These are phyloP conservation scores for Arabidopsis thaliana DNA, from an alignment of 345 rosid genomes.

Conservation along the genomic window DNA sequence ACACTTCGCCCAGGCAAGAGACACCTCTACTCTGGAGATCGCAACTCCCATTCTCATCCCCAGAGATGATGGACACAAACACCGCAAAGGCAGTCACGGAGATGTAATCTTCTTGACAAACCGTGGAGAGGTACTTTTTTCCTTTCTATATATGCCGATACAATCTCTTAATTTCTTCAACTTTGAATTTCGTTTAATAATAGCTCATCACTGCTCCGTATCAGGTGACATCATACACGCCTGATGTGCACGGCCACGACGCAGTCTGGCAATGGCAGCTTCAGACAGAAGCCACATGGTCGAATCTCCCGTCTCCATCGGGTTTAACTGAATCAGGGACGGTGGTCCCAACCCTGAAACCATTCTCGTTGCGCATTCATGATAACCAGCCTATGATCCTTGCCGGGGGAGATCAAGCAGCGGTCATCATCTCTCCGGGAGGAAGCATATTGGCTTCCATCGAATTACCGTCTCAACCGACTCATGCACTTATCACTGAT, in stretches of 20 bases:
- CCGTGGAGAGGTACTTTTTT: slow-evolving; percentile 84
- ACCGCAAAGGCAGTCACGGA: slow-evolving; percentile 85
- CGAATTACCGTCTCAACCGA: slow-evolving; percentile 86
- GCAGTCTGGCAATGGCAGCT: slow-evolving; percentile 83
- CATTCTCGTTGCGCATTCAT: slow-evolving; percentile 69
- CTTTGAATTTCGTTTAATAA: slow-evolving; percentile 8
- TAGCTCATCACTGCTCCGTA: slow-evolving; percentile 14
- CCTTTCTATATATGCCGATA: slow-evolving; percentile 10
- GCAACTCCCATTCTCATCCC: slow-evolving; percentile 96
- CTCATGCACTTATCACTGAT: slow-evolving; percentile 76
- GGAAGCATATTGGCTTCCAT: slow-evolving; percentile 76
- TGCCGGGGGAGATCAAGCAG: slow-evolving; percentile 94
- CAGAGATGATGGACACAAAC: slow-evolving; percentile 79
- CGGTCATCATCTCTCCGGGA: slow-evolving; percentile 82
- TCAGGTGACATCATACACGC: slow-evolving; percentile 91
- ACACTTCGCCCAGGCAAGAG: slow-evolving; percentile 65
- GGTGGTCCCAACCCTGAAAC: slow-evolving; percentile 85
- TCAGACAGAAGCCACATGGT: slow-evolving; percentile 91
- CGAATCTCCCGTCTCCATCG: slow-evolving; percentile 89
- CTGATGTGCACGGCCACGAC: slow-evolving; percentile 81
- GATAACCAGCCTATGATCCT: slow-evolving; percentile 90
- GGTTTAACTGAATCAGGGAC: slow-evolving; percentile 79
- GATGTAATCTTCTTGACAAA: slow-evolving; percentile 93
- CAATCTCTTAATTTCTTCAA: background rate
- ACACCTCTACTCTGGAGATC: slow-evolving; percentile 74